Evolutionary conservation across 352 stramenopile genomes (phyloP).

Genomic region (Pythium aphanidermatum): DNA sequence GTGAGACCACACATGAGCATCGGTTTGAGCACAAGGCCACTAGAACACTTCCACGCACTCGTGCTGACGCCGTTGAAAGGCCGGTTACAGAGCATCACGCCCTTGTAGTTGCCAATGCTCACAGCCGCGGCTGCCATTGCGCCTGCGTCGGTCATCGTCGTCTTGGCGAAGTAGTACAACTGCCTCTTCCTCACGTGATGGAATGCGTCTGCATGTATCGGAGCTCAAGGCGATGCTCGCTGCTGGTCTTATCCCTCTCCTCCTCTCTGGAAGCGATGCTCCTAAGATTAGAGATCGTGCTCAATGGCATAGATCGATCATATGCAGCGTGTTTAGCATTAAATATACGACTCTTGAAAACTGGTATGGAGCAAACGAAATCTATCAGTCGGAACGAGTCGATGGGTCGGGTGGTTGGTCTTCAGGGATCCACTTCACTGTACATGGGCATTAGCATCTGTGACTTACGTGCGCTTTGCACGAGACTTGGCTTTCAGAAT

Average conservation of each 20-base stretch:
- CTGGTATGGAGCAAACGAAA: too few relatives aligned
- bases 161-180: constrained; percentile 14
- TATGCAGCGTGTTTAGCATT: constrained; percentile 15
- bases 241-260: too few relatives aligned
- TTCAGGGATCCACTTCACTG: too few relatives aligned
- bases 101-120: constrained; percentile 94
- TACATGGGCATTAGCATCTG: too few relatives aligned
- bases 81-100: constrained; percentile 94
- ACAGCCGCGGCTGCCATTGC: constrained; percentile 37
- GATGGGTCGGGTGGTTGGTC: too few relatives aligned
- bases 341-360: constrained; percentile 32
- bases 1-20: neutral
- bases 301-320: too few relatives aligned
- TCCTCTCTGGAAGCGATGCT: too few relatives aligned
- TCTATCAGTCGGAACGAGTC: too few relatives aligned
- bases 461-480: constrained; percentile 25
- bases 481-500: constrained; percentile 56
- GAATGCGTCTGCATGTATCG: too few relatives aligned
- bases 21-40: neutral
- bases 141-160: constrained; percentile 19
- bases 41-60: constrained; percentile 29
- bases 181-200: neutral
- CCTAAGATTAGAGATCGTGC: too few relatives aligned
- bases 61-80: constrained; percentile 87
- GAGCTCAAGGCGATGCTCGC: too few relatives aligned